Percentiles rank a stretch among this genome's conserved stretches.
phyloP scores from a whole-genome alignment of 805 yeast genomes.

The Metschnikowia similis region DNA sequence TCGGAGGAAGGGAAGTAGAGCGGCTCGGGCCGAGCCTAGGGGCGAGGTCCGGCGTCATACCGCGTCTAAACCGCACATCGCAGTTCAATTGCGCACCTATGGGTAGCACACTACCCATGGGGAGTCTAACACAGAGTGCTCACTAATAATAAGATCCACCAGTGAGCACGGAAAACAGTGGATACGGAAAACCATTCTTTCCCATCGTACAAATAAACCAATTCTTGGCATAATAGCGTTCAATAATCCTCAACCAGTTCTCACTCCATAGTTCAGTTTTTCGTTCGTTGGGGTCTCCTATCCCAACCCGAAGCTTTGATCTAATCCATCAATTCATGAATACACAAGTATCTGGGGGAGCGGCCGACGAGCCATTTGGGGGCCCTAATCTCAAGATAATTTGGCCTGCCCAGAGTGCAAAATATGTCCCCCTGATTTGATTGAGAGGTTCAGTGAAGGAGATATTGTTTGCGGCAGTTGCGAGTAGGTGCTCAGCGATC shows the following conservation, averaged over 20 bases:
- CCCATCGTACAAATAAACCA: neutral
- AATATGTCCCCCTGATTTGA: constrained; percentile 90
- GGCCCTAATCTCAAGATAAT: constrained; percentile 84
- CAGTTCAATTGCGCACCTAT: no score
- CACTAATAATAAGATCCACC: neutral
- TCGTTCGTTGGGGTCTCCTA: neutral
- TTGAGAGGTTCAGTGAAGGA: constrained; percentile 94
- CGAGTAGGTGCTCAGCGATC: constrained; percentile 88
- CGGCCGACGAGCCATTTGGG: constrained; percentile 30
- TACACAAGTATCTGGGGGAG: constrained; percentile 9
- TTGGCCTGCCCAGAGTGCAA: constrained; percentile 95
- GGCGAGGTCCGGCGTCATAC: no score
- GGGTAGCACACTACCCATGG: no score
- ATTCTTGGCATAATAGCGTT: neutral
- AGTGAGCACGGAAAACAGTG: neutral
- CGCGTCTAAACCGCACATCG: no score
- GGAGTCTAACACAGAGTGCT: no score
- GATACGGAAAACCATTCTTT: neutral
- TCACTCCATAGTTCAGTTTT: neutral
- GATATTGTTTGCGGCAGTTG: constrained; percentile 98
- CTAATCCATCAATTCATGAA: constrained; percentile 5
- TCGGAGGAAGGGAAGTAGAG: no score
- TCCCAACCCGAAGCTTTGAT: neutral
- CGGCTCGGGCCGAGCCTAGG: no score
- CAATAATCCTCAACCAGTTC: neutral